Evolutionary conservation across 768 basidiomycete genomes (phyloP).

Genomic region (Kwoniella sp.): DNA sequence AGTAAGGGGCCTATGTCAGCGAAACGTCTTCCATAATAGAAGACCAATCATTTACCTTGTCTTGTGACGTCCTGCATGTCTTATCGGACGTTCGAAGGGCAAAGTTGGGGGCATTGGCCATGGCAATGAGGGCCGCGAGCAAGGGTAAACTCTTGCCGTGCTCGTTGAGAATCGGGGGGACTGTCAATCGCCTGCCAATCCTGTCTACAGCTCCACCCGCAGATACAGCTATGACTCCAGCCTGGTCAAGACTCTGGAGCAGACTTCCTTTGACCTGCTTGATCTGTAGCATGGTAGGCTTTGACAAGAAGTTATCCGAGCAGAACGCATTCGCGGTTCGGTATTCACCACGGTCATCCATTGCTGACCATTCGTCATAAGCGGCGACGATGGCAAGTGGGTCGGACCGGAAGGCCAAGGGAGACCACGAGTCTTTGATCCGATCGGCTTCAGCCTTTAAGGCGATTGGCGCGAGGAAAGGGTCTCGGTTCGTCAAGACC

Average conservation of each 20-base stretch:
- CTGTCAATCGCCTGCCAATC: conserved; percentile 21
- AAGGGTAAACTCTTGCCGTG: conserved; percentile 62
- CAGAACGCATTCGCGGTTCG: conserved; percentile 73
- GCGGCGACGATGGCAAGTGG: conserved; percentile 75
- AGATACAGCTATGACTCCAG: conserved; percentile 79
- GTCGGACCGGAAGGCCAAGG: conserved; percentile 74
- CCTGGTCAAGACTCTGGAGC: conserved; percentile 72
- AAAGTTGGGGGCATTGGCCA: conserved; percentile 87
- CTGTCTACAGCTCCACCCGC: conserved; percentile 62
- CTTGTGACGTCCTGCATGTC: conserved; percentile 69
- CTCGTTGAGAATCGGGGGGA: conserved; percentile 54
- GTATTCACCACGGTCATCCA: conserved; percentile 71
- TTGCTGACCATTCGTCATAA: conserved; percentile 76
- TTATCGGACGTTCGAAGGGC: conserved; percentile 73
- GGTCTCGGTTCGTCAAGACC: conserved; percentile 83
- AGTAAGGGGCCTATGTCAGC: neutral
- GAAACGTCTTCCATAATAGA: neutral
- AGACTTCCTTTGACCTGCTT: conserved; percentile 79
- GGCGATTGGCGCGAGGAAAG: conserved; percentile 81
- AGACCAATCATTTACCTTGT: conserved; percentile 66
- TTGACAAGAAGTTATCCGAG: conserved; percentile 80
- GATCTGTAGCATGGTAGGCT: conserved; percentile 78
- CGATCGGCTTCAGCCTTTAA: conserved; percentile 70
- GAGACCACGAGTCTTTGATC: conserved; percentile 76
- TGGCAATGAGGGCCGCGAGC: conserved; percentile 77